Percentiles rank a stretch among this genome's conserved stretches.
phyloP scores from a whole-genome alignment of 2,329 filamentous ascomycete genomes.

The Fonsecaea pedrosoi region DNA sequence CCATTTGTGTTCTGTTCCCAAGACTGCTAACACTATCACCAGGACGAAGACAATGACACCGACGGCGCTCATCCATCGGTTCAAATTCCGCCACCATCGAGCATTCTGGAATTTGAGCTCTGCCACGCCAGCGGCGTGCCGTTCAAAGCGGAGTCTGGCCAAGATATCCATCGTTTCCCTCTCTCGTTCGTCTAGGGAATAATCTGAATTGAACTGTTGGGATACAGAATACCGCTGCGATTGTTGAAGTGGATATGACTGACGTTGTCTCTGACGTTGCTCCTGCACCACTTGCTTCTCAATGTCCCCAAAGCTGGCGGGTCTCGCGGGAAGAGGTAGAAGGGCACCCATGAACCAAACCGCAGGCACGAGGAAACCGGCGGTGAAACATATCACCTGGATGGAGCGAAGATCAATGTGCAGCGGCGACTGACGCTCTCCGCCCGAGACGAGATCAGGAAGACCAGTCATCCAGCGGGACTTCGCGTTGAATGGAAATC shows the following conservation, averaged over 20 bases:
- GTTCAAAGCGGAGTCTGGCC: constrained; percentile 40
- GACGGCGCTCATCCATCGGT: constrained; percentile 66
- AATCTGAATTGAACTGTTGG: not conserved
- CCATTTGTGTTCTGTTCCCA: constrained; percentile 34
- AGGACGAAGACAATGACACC: constrained; percentile 62
- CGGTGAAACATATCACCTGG: constrained; percentile 75
- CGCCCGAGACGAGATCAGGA: constrained; percentile 70
- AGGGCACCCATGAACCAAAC: constrained; percentile 81
- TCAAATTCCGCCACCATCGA: constrained; percentile 69
- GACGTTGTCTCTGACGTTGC: constrained; percentile 41
- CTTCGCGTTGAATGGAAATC: constrained; percentile 42
- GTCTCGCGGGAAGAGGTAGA: constrained; percentile 70
- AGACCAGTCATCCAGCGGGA: constrained; percentile 62
- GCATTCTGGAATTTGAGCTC: constrained; percentile 63
- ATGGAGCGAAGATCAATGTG: constrained; percentile 70
- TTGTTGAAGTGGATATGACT: constrained; percentile 13
- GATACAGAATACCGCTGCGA: constrained; percentile 10
- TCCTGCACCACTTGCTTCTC: constrained; percentile 33
- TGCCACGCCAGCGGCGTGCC: constrained; percentile 52
- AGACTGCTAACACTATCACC: constrained; percentile 55
- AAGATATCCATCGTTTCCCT: constrained; percentile 48
- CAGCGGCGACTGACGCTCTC: not conserved
- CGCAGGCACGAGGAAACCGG: constrained; percentile 79
- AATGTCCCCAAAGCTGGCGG: constrained; percentile 60
- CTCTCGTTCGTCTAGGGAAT: constrained; percentile 24